These are phyloP conservation scores for Phytopythium vexans DNA, from an alignment of 352 stramenopile species.

Conservation along the genomic window DNA sequence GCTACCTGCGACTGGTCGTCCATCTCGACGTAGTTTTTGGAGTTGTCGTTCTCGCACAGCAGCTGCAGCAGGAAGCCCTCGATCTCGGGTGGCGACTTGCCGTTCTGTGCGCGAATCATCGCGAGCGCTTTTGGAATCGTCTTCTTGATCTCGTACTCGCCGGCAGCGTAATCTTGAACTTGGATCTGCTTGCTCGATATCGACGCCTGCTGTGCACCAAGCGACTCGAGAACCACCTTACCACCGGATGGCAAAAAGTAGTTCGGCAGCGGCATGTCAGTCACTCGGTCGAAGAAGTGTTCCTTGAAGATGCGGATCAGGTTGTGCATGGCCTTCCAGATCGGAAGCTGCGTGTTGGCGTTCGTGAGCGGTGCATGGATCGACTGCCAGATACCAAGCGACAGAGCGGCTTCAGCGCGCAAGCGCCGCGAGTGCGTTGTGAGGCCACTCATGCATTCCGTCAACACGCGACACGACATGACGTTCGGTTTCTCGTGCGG, in stretches of 20 bases:
- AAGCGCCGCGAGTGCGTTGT: constrained; percentile 78
- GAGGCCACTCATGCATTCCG: constrained; percentile 81
- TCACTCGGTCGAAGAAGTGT: constrained; percentile 78
- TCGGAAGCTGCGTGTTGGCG: constrained; percentile 72
- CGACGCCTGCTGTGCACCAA: constrained; percentile 76
- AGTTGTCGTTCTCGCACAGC: constrained; percentile 85
- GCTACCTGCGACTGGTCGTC: constrained; percentile 81
- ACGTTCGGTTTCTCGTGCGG: constrained; percentile 84
- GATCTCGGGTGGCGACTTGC: constrained; percentile 74
- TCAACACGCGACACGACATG: constrained; percentile 83
- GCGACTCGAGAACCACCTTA: constrained; percentile 75
- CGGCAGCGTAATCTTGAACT: constrained; percentile 79
- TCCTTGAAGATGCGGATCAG: constrained; percentile 88
- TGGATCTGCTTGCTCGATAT: constrained; percentile 86
- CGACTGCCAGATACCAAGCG: constrained; percentile 82
- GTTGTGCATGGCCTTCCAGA: constrained; percentile 87
- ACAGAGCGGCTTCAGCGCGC: constrained; percentile 68
- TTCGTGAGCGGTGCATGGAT: constrained; percentile 82
- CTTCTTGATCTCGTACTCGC: constrained; percentile 89
- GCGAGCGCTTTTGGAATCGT: constrained; percentile 71
- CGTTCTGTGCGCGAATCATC: constrained; percentile 76
- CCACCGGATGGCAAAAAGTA: constrained; percentile 84
- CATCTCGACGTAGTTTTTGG: constrained; percentile 89
- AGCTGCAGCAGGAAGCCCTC: constrained; percentile 77
- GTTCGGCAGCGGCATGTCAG: constrained; percentile 84